Percentiles rank a stretch among this genome's conserved stretches.
Conservation (phyloP, 1,284 basidiomycete genomes). For the Cryptococcus sp. region DNA sequence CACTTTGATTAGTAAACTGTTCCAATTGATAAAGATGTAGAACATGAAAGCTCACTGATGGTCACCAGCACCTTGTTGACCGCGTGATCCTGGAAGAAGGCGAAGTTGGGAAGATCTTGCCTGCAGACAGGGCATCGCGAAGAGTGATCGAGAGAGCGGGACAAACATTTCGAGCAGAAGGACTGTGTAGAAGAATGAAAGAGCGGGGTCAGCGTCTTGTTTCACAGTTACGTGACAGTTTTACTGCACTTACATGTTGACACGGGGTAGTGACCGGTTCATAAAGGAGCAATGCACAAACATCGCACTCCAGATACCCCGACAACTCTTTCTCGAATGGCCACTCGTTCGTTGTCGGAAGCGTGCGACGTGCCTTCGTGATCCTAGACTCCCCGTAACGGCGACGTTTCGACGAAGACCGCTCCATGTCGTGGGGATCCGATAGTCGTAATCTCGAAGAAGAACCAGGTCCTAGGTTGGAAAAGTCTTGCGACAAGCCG, state of each 20-base stretch:
- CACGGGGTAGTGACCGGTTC: conserved; percentile 90
- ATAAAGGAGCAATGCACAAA: conserved; percentile 80
- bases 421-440: not conserved
- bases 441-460: not conserved
- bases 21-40: not conserved
- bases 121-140: conserved; percentile 82
- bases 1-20: not conserved
- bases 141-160: conserved; percentile 84
- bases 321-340: conserved; percentile 70
- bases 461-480: conserved; percentile 1
- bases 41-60: conserved; percentile 61
- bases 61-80: conserved; percentile 66
- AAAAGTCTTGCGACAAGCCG: conserved; percentile 7
- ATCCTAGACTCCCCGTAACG: not conserved
- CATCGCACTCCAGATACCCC: conserved; percentile 79
- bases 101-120: conserved; percentile 68
- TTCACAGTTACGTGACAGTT: not conserved
- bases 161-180: conserved; percentile 84
- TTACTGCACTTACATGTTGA: conserved; percentile 70
- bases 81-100: conserved; percentile 74
- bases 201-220: not conserved
- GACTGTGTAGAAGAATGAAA: conserved; percentile 59
- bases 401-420: conserved; percentile 10
- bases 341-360: conserved; percentile 10
- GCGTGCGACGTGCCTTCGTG: not conserved